Base-by-base conservation (phyloP, 2,329 filamentous ascomycete genomes). In the Emergomyces orientalis region DNA sequence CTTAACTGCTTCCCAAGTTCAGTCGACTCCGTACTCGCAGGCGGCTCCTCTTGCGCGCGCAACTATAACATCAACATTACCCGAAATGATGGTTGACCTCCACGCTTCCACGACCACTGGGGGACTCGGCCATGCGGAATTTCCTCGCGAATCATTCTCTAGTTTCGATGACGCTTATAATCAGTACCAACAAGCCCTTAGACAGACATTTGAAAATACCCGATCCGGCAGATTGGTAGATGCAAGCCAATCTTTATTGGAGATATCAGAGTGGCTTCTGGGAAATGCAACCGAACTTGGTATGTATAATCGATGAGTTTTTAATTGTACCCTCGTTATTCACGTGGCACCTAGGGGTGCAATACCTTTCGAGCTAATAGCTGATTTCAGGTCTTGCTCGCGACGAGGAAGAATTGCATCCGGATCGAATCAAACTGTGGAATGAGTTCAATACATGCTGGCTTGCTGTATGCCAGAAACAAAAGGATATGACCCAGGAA, bases 391-490 rank as follows among this genome's bases (percentile, higher is more conserved):
- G 91, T 63, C 85, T 97, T 70, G 87, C 89, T 67, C 86, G 88
- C 71, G 92, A 97, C 78, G 88, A 96, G 74, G 85, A 89, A 71
- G 81, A 82, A 61, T 82, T 90, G 62, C 86, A 94, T 71, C 78
- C 82, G 62, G 88, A 94, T 69, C 87, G 91, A 62, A 83, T 96
- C 67, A 87, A 88, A 71, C 79, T 97, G 7, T 99, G 94, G 94
- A 87, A 89, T 70, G 89, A 97, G 68, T 96, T 97, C 78, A 97
- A 99, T 75, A 84, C 90, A 63, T 91, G 90, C 64, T 97, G 93
- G 93, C 82, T 97, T 45, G 84, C 87, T 4, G 79, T 94, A 7
- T 85, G 92, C 59, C 90, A 94, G 72, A 89, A 86, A 68, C 92
- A 97, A 73, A 90, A 89, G 71, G 88, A 96, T 62, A 78, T 92